Conservation (phyloP, 805 yeast genomes). For the Cyberlindnera suaveolens region DNA sequence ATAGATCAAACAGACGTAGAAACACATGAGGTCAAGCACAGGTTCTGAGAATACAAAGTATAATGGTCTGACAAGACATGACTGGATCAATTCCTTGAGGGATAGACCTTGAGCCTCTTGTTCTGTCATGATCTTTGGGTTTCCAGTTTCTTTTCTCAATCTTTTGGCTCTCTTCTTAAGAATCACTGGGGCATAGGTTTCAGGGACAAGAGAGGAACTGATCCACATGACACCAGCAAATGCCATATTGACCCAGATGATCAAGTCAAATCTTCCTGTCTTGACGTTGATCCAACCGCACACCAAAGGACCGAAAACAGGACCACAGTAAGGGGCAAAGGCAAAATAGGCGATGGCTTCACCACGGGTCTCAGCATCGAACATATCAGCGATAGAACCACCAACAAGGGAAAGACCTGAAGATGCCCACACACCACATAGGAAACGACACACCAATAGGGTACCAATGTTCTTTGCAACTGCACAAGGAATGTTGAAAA, state of each 20-base stretch:
- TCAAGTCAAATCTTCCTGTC: conserved; percentile 59
- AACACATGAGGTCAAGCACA: conserved; percentile 75
- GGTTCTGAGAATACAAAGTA: conserved; percentile 77
- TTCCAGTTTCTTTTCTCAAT: conserved; percentile 75
- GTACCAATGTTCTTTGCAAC: conserved; percentile 78
- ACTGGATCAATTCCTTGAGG: conserved; percentile 58
- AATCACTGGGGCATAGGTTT: conserved; percentile 83
- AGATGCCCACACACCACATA: conserved; percentile 81
- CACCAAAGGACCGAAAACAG: conserved; percentile 82
- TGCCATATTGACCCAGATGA: conserved; percentile 90
- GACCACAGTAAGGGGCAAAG: conserved; percentile 90
- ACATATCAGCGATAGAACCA: conserved; percentile 87
- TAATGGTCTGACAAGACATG: conserved; percentile 76
- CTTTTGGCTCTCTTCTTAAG: conserved; percentile 58
- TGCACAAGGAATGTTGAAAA: conserved; percentile 86
- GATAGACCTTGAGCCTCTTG: conserved; percentile 80
- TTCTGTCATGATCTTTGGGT: conserved; percentile 81
- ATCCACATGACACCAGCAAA: conserved; percentile 85
- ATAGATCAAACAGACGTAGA: conserved; percentile 83
- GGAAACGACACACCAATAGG: conserved; percentile 72
- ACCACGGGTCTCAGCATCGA: conserved; percentile 76
- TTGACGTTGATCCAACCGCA: conserved; percentile 79
- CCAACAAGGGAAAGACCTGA: conserved; percentile 85
- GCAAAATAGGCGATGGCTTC: conserved; percentile 88
- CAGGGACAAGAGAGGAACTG: conserved; percentile 63